Evolutionary conservation across 2,329 filamentous ascomycete genomes (phyloP).

Genomic region (Ceratocystis diversiconidia): DNA sequence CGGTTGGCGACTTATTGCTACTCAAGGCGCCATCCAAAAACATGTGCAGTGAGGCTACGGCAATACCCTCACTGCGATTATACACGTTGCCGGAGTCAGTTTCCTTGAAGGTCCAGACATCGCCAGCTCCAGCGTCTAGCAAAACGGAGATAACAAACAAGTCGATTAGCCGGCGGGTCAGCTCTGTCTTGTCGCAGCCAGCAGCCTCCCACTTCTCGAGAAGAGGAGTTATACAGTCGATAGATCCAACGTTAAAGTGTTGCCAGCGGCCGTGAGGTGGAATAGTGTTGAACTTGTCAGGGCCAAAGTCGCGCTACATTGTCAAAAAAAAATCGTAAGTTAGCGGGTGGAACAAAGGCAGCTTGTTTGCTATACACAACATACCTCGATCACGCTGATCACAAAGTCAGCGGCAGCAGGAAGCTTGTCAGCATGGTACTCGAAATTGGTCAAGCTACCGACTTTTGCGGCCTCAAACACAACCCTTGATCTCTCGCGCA

Average conservation of each 20-base stretch:
- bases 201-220: slow-evolving; percentile 32
- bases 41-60: slow-evolving; percentile 37
- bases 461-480: slow-evolving; percentile 27
- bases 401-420: slow-evolving; percentile 31
- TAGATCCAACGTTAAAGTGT: slow-evolving; percentile 44
- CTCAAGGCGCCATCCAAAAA: slow-evolving; percentile 31
- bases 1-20: slow-evolving; percentile 20
- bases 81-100: slow-evolving; percentile 26
- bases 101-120: slow-evolving; percentile 35
- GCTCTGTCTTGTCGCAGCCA: slow-evolving; percentile 31
- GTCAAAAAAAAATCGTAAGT: background rate
- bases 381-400: slow-evolving; percentile 30
- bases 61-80: slow-evolving; percentile 36
- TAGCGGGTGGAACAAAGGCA: background rate
- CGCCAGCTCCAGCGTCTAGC: slow-evolving; percentile 40
- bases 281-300: slow-evolving; percentile 31
- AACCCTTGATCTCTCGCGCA: slow-evolving; percentile 26
- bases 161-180: slow-evolving; percentile 41
- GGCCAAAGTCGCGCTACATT: slow-evolving; percentile 36
- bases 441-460: slow-evolving; percentile 30
- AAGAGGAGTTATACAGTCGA: slow-evolving; percentile 34
- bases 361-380: slow-evolving; percentile 1
- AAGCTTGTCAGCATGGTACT: slow-evolving; percentile 28
- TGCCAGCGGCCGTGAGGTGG: slow-evolving; percentile 47
- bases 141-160: slow-evolving; percentile 48